Evolutionary conservation across 495 filamentous ascomycete genomes (phyloP), one percentile per base, ranked within the genome.

Genomic region (Echria macrotheca): DNA sequence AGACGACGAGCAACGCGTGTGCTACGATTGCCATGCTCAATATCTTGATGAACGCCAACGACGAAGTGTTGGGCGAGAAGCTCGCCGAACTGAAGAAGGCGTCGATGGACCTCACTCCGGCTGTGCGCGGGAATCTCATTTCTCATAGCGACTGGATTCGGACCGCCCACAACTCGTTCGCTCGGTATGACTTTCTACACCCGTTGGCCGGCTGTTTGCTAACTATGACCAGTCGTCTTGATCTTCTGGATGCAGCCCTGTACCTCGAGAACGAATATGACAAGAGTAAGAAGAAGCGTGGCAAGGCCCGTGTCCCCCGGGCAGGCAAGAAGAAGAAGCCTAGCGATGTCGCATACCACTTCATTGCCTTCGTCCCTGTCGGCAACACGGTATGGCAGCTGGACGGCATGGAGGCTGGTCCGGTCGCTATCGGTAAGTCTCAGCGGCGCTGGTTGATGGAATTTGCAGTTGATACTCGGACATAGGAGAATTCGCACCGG

Each of bases 11-110:
- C 22, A 93, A 93, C 68, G 81, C 87, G 11, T 98, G 93, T 65
- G 91, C 88, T 12, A 91, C 87, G 22, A 79, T 95, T 15, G 91
- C 93, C 3, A 65, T 96, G 41, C 68, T 96, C 19, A 96, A 96
- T 47, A 93, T 95, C 45, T 73, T 96, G 57, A 91, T 94, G 76
- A 98, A 96, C 58, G 74, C 84, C 17, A 66, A 33, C 7, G 58
- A 47, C 1, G 67, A 89, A 8, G 66, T 77, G 10, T 70, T 96
- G 4, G 89, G 88, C 4, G 67, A 79, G 12, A 72, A 81, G 54
- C 74, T 96, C 1, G 60, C 69, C 17, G 60, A 71, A 25, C 93
- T 96, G 64, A 89, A 85, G 55, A 68, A 82, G 1, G 81, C 83
- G 49, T 90, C 89, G 0, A 70, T 66, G 54, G 67, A 69, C 5